Percentiles rank a stretch among this genome's conserved stretches.
Conservation (phyloP, 768 basidiomycete species). For the Chiua virens region DNA sequence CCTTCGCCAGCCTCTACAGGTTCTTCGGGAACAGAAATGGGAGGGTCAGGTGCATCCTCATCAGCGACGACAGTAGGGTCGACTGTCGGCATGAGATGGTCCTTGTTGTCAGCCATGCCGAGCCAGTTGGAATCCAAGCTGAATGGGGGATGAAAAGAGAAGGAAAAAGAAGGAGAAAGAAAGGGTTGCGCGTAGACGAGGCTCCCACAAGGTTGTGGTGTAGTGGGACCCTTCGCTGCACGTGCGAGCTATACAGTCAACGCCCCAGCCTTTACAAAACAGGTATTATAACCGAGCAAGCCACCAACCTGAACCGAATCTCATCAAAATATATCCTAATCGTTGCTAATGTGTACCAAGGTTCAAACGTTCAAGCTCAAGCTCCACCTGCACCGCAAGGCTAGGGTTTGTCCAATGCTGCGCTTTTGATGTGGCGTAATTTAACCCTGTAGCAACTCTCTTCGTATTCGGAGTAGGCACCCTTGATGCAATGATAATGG, state of each 20-base stretch:
- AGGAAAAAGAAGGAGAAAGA: conserved; percentile 1
- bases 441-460: too few relatives aligned
- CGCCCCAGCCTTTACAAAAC: conserved; percentile 13
- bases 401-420: too few relatives aligned
- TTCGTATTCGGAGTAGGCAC: too few relatives aligned
- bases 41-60: conserved; percentile 52
- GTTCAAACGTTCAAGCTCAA: too few relatives aligned
- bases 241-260: conserved; percentile 18
- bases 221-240: conserved; percentile 12
- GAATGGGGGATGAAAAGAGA: neutral
- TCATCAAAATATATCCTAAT: too few relatives aligned
- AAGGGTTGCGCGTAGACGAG: neutral
- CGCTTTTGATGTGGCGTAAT: neutral
- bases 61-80: conserved; percentile 28
- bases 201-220: conserved; percentile 15
- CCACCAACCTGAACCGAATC: too few relatives aligned
- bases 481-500: too few relatives aligned
- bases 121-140: neutral
- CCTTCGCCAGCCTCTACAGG: conserved; percentile 75
- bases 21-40: conserved; percentile 74
- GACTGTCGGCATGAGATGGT: conserved; percentile 7
- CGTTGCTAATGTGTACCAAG: too few relatives aligned
- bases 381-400: too few relatives aligned
- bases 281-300: neutral
- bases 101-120: conserved; percentile 22